phyloP scores from a whole-genome alignment of 495 filamentous ascomycete species.

The Collariella sp. region DNA sequence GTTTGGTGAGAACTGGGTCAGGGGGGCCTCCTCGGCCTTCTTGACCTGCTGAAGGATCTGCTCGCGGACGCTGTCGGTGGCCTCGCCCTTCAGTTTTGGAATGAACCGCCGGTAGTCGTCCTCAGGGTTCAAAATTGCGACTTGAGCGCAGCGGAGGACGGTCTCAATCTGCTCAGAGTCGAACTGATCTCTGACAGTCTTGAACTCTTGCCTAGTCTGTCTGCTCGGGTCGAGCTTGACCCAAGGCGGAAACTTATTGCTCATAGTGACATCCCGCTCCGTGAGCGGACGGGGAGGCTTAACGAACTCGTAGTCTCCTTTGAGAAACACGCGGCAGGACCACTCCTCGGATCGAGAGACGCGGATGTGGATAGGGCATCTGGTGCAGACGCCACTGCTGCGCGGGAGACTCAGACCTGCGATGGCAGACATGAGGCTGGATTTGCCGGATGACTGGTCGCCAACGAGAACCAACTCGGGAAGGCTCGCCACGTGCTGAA shows the following conservation, averaged over 20 bases:
- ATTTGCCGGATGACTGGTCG: constrained; percentile 75
- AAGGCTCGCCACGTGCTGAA: constrained; percentile 49
- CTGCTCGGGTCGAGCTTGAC: constrained; percentile 12
- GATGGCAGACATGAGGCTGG: constrained; percentile 70
- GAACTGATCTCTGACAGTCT: constrained; percentile 32
- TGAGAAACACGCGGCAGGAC: constrained; percentile 56
- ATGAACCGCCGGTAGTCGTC: constrained; percentile 38
- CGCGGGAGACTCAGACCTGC: constrained; percentile 69
- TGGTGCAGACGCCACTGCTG: constrained; percentile 60
- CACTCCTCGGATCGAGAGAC: constrained; percentile 49
- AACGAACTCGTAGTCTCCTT: constrained; percentile 46
- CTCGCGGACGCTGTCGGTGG: constrained; percentile 23
- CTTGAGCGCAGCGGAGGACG: constrained; percentile 58
- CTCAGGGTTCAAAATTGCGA: constrained; percentile 59
- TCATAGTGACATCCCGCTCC: constrained; percentile 31
- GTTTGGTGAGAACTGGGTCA: constrained; percentile 70
- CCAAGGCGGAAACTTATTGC: constrained; percentile 42
- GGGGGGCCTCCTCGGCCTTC: constrained; percentile 25
- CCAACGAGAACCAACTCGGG: constrained; percentile 74
- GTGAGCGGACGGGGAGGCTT: constrained; percentile 22
- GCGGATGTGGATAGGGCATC: constrained; percentile 73
- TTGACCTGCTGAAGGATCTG: constrained; percentile 22
- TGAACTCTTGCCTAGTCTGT: constrained; percentile 33
- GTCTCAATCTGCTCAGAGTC: constrained; percentile 46
- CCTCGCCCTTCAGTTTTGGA: constrained; percentile 31